These are phyloP conservation scores for Thielaviopsis ethacetica DNA, from an alignment of 2,329 filamentous ascomycete species.

Conservation along the genomic window DNA sequence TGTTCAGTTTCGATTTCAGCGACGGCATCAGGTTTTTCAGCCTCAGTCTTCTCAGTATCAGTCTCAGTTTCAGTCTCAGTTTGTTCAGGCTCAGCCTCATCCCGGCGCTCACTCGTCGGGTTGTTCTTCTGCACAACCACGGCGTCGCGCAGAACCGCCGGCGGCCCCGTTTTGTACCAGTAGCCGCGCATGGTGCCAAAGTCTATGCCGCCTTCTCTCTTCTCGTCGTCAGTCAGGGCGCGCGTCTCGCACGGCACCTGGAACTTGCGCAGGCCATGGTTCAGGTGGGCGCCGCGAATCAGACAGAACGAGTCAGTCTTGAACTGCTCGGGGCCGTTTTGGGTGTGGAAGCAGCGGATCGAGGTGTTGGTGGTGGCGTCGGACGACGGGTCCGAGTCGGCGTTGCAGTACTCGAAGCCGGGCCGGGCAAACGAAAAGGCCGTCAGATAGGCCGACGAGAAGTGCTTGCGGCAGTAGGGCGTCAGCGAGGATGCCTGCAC, in stretches of 20 bases:
- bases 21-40: no score
- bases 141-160: slow-evolving; percentile 14
- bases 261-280: slow-evolving; percentile 6
- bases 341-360: slow-evolving; percentile 16
- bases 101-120: background rate
- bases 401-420: slow-evolving; percentile 3
- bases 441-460: slow-evolving; percentile 1
- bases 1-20: no score
- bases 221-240: background rate
- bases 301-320: slow-evolving; percentile 17
- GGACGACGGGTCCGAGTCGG: no score
- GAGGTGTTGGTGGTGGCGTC: background rate
- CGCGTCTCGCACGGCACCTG: background rate
- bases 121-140: slow-evolving; percentile 10
- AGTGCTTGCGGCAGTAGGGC: slow-evolving; percentile 4
- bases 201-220: background rate
- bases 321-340: slow-evolving; percentile 9
- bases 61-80: no score
- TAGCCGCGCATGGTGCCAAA: slow-evolving; percentile 14
- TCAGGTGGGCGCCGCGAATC: slow-evolving; percentile 12
- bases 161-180: slow-evolving; percentile 19
- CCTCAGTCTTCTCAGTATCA: no score
- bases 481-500: background rate
- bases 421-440: background rate
- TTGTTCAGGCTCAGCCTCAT: background rate